Base-by-base conservation (phyloP, 2,329 filamentous ascomycete species). In the Colletotrichum sidae region DNA sequence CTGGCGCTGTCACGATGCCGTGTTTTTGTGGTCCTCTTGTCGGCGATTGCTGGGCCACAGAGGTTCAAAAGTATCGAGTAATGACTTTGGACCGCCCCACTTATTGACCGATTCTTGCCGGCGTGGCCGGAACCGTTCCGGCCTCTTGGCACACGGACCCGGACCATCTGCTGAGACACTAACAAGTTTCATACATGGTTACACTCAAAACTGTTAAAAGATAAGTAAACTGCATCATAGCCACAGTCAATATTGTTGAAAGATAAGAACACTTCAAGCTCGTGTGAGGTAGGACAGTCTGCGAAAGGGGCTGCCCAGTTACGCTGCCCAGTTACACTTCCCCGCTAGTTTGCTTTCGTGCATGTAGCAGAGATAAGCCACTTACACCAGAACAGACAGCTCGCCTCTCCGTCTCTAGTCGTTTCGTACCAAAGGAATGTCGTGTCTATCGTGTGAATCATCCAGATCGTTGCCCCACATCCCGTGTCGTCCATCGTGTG, bases 91-190 rank as follows among this genome's bases (percentile, higher is more conserved):
- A 11, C 8, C 8, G 64, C 34, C 59, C 66, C 66, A 58, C 63
- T 58, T 59, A 42, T 54, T 25, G 42, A 45, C 13, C 67, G 67
- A 68, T 47, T 17, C 10, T 67, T 56, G 64, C 67, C 67, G 67
- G 65, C 52, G 49, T 58, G 56, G 62, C 62, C 67, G 65, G 67
- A 67, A 68, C 54, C 50, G 47, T 67, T 68, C 65, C 65, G 65
- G 65, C 65, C 52, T 60, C 65, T 55, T 61, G 65, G 57, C 54
- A 50, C 59, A 57, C 54, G 53, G 64, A 46, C 64, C 54, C 54
- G 38, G 50, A 37, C 52, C 42, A n/a, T 8, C 12, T 15, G 39
- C 42, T 65, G 64, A 67, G 45, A 67, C 64, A 17, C 63, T 66
- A 54, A 66, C 58, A 66, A 34, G 63, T 63, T 66, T 56, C 58